Evolutionary conservation across 495 filamentous ascomycete genomes (phyloP).

Genomic region (Xylaria palmicola): DNA sequence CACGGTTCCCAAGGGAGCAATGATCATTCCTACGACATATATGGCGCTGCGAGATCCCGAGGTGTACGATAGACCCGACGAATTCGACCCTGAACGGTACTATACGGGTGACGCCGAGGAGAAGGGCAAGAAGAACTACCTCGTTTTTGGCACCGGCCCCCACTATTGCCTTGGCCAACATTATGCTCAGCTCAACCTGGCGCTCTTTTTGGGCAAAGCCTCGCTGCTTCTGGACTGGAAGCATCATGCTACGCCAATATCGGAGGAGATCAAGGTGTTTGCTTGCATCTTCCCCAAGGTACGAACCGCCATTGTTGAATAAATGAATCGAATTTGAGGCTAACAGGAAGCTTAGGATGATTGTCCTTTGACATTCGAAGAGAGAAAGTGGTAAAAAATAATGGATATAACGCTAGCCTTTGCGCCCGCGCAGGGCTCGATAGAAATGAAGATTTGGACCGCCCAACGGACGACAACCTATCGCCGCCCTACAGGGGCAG

Average conservation of each 20-base stretch:
- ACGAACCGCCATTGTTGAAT: conserved; percentile 34
- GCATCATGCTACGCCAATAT: conserved; percentile 74
- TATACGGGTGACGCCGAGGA: conserved; percentile 83
- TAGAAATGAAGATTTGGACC: background rate
- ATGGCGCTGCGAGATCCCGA: conserved; percentile 91
- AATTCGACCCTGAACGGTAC: conserved; percentile 90
- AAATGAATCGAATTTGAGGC: conserved; percentile 8
- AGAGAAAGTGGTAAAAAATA: conserved; percentile 41
- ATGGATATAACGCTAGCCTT: background rate
- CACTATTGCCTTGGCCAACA: conserved; percentile 97
- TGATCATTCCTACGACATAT: conserved; percentile 91
- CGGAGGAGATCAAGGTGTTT: conserved; percentile 97
- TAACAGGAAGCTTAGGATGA: conserved; percentile 52
- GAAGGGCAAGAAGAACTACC: conserved; percentile 90
- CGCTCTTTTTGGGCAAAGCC: conserved; percentile 92
- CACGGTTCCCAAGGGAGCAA: conserved; percentile 87
- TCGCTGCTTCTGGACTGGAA: conserved; percentile 87
- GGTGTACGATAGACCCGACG: conserved; percentile 84
- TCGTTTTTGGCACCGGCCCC: conserved; percentile 94
- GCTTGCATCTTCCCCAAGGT: conserved; percentile 97
- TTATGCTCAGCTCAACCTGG: conserved; percentile 88
- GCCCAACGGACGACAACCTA: background rate
- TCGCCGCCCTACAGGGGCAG: background rate
- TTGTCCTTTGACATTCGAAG: conserved; percentile 64
- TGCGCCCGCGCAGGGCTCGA: background rate